These are phyloP conservation scores for Pythium phragmitis DNA, from an alignment of 352 stramenopile species.

Conservation along the genomic window DNA sequence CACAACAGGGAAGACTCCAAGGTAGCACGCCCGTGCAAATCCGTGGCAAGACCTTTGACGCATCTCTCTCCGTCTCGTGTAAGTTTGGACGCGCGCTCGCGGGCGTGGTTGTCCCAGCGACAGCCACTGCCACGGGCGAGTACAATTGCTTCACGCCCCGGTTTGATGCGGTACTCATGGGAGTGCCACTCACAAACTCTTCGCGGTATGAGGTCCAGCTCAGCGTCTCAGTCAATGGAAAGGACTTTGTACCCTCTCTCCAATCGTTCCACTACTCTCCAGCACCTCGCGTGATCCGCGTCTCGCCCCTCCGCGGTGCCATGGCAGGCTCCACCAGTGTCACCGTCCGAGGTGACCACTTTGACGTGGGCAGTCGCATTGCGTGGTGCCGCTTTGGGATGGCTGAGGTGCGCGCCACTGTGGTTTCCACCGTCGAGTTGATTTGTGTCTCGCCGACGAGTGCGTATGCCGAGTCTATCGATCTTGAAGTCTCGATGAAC, in stretches of 20 bases:
- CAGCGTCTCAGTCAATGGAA: constrained; percentile 64
- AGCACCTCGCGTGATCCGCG: constrained; percentile 37
- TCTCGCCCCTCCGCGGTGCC: constrained; percentile 48
- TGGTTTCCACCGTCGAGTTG: constrained; percentile 38
- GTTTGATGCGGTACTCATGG: constrained; percentile 27
- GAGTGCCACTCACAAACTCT: background rate
- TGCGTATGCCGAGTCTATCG: constrained; percentile 33
- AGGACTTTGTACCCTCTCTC: constrained; percentile 55
- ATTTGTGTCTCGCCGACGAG: constrained; percentile 43
- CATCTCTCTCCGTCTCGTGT: constrained; percentile 43
- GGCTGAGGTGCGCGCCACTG: constrained; percentile 34
- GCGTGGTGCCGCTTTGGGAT: constrained; percentile 58
- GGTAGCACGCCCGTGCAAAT: constrained; percentile 63
- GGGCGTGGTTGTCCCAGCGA: constrained; percentile 31
- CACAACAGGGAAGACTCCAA: constrained; percentile 34
- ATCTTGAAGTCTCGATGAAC: constrained; percentile 83
- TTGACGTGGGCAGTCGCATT: constrained; percentile 24
- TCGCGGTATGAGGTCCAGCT: constrained; percentile 3
- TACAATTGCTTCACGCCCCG: constrained; percentile 44
- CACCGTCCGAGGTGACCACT: constrained; percentile 42
- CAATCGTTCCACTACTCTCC: constrained; percentile 53
- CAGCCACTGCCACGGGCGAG: constrained; percentile 25
- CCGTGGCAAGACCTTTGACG: constrained; percentile 51
- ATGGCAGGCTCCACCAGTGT: constrained; percentile 57
- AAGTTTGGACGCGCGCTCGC: constrained; percentile 45